These are phyloP conservation scores for Prunus yedoensis DNA, from an alignment of 331 rosid species.

Conservation along the genomic window DNA sequence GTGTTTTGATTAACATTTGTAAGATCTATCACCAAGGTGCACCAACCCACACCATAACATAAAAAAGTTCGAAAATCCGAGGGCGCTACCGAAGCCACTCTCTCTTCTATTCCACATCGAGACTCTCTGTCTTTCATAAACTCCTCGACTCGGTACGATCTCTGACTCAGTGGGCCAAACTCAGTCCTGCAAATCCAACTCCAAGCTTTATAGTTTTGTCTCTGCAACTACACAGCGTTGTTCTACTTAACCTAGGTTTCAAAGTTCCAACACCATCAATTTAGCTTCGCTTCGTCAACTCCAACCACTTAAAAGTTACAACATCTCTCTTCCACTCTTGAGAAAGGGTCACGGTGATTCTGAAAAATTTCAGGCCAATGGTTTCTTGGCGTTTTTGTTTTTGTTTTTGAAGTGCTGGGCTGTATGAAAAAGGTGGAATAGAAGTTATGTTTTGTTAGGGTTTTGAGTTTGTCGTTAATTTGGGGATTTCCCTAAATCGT, in stretches of 20 bases:
- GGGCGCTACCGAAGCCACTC: constrained; percentile 15
- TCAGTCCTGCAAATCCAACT: background rate
- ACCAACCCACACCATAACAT: background rate
- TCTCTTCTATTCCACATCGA: background rate
- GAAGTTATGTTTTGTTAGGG: constrained; percentile 7
- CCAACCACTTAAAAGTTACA: background rate
- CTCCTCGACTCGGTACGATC: constrained; percentile 10
- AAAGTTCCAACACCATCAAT: background rate
- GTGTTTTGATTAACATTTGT: too few species aligned
- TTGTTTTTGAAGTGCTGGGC: background rate
- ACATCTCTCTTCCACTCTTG: background rate
- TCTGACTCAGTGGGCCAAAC: constrained; percentile 7
- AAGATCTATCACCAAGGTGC: too few species aligned
- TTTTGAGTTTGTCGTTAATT: background rate
- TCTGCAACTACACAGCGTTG: background rate
- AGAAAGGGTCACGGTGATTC: background rate
- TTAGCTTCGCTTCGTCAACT: background rate
- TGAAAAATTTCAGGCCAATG: background rate
- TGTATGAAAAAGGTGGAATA: background rate
- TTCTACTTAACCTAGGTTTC: background rate
- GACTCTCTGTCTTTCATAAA: background rate
- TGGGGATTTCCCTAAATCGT: constrained; percentile 12
- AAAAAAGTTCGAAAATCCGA: constrained; percentile 14
- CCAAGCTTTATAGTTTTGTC: background rate
- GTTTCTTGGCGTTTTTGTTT: background rate